Evolutionary conservation across 2,329 filamentous ascomycete species (phyloP).

Genomic region (Aspergillus sp.): DNA sequence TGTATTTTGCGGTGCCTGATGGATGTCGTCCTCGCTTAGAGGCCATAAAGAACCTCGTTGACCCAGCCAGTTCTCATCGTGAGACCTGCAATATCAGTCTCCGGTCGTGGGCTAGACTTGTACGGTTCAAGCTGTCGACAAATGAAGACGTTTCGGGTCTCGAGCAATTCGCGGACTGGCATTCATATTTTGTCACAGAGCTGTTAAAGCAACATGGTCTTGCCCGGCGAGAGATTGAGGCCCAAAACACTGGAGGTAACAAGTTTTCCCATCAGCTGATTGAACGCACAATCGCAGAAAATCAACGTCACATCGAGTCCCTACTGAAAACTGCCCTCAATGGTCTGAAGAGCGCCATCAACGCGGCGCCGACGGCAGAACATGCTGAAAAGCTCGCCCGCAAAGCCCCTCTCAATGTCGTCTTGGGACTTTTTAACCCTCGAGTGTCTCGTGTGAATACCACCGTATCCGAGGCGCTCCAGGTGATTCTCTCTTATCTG

Average conservation of each 20-base stretch:
- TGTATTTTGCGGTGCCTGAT: conserved; percentile 58
- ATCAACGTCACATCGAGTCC: conserved; percentile 57
- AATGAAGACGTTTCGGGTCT: conserved; percentile 46
- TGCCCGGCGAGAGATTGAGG: conserved; percentile 57
- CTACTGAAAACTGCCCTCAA: conserved; percentile 52
- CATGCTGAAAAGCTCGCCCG: conserved; percentile 44
- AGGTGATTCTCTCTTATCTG: conserved; percentile 45
- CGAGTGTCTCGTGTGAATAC: conserved; percentile 42
- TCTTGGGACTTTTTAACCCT: conserved; percentile 54
- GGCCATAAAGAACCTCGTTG: conserved; percentile 53
- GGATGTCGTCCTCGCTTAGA: conserved; percentile 52
- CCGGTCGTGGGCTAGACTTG: conserved; percentile 56
- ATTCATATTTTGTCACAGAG: conserved; percentile 51
- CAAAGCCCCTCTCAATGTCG: conserved; percentile 42
- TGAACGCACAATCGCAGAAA: conserved; percentile 52
- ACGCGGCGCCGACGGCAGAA: conserved; percentile 38
- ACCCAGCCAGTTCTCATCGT: conserved; percentile 56
- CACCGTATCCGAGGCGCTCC: conserved; percentile 50
- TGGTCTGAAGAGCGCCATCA: conserved; percentile 50
- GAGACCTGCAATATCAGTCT: conserved; percentile 60
- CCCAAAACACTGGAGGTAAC: conserved; percentile 42
- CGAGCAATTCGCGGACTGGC: conserved; percentile 54
- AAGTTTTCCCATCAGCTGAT: conserved; percentile 48
- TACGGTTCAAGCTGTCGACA: conserved; percentile 56
- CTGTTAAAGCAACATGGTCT: conserved; percentile 55